Evolutionary conservation across 805 yeast genomes (phyloP).

Genomic region (Yamadazyma insecticola): DNA sequence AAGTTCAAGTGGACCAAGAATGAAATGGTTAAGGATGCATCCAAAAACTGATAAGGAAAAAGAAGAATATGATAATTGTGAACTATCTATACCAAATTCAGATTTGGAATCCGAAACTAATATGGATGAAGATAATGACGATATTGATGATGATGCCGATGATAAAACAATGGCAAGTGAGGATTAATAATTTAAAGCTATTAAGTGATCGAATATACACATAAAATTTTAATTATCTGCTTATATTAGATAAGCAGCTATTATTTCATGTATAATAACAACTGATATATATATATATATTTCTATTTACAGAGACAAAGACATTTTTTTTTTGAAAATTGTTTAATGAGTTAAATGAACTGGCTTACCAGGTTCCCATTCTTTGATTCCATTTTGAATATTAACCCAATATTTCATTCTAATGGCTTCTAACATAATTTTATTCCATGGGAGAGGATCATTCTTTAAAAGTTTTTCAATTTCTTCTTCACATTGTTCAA

Average conservation of each 20-base stretch:
- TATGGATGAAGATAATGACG: slow-evolving; percentile 15
- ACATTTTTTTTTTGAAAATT: not conserved
- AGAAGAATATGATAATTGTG: slow-evolving; percentile 61
- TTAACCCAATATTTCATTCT: slow-evolving; percentile 81
- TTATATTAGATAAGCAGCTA: not conserved
- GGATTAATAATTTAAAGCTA: slow-evolving; percentile 7
- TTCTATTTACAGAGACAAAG: not conserved
- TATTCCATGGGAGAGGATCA: slow-evolving; percentile 44
- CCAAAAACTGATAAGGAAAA: slow-evolving; percentile 63
- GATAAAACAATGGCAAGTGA: slow-evolving; percentile 45
- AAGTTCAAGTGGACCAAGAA: slow-evolving; percentile 83
- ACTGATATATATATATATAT: slow-evolving; percentile 1
- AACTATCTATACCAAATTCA: slow-evolving; percentile 48
- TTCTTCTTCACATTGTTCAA: slow-evolving; percentile 39
- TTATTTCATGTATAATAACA: slow-evolving; percentile 2
- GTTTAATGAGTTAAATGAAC: slow-evolving; percentile 56
- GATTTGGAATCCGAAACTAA: no score
- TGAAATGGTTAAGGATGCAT: slow-evolving; percentile 86
- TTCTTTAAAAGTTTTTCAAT: slow-evolving; percentile 44
- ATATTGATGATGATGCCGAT: slow-evolving; percentile 13
- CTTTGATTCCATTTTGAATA: slow-evolving; percentile 66
- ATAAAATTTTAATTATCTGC: no score
- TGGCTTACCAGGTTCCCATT: slow-evolving; percentile 72
- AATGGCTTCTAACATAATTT: slow-evolving; percentile 63
- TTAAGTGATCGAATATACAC: no score